Evolutionary conservation across 1,139 yeast species (phyloP).

Genomic region (Debaryomyces sp.): DNA sequence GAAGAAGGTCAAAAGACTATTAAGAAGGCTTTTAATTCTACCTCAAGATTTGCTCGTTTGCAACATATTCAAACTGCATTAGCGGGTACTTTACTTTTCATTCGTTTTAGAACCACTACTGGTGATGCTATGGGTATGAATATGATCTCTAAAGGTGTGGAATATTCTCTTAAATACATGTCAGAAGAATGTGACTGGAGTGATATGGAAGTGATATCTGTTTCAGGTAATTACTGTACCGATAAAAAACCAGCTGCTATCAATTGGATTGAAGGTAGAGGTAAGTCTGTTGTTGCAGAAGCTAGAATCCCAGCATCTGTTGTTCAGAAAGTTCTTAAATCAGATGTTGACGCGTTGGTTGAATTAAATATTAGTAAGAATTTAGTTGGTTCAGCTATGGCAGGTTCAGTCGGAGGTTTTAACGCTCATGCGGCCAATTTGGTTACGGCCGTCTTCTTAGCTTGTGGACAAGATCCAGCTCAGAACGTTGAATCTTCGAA

Average conservation of each 20-base stretch:
- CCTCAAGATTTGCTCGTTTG: slow-evolving; percentile 95
- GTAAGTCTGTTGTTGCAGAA: slow-evolving; percentile 97
- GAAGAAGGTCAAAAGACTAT: slow-evolving; percentile 85
- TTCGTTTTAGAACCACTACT: slow-evolving; percentile 94
- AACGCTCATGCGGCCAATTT: slow-evolving; percentile 98
- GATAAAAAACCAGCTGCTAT: slow-evolving; percentile 98
- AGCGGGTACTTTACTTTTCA: slow-evolving; percentile 89
- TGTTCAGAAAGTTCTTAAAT: slow-evolving; percentile 80
- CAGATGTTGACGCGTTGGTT: slow-evolving; percentile 90
- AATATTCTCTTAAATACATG: slow-evolving; percentile 81
- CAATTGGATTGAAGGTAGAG: slow-evolving; percentile 99
- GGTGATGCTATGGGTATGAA: slow-evolving; percentile 99
- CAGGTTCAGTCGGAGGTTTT: slow-evolving; percentile 97
- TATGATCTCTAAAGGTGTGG: slow-evolving; percentile 99
- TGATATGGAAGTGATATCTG: slow-evolving; percentile 90
- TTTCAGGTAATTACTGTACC: slow-evolving; percentile 96
- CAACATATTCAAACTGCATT: slow-evolving; percentile 89
- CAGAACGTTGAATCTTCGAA: slow-evolving; percentile 97
- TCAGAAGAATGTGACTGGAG: slow-evolving; percentile 86
- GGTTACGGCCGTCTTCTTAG: slow-evolving; percentile 90
- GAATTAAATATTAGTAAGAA: slow-evolving; percentile 88
- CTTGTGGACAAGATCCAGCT: slow-evolving; percentile 99
- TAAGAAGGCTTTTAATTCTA: slow-evolving; percentile 91
- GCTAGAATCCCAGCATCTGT: slow-evolving; percentile 84
- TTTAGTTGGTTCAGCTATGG: slow-evolving; percentile 96